Evolutionary conservation across 495 filamentous ascomycete genomes (phyloP), one percentile per base, ranked within the genome.

Genomic region (Penicillium silybi): DNA sequence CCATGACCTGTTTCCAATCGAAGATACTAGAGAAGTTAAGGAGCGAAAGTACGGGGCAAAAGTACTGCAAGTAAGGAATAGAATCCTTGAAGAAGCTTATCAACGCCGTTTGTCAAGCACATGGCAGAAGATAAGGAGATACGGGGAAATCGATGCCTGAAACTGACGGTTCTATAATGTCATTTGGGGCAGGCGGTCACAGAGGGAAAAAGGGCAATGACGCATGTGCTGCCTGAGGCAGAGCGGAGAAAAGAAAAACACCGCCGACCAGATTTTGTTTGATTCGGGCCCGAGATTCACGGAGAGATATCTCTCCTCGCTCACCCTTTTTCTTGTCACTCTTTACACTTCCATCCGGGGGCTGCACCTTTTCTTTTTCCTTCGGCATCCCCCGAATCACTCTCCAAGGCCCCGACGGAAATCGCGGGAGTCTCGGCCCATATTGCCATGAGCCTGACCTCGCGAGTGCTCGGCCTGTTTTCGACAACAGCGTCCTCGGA

Each of bases 371-470:
- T 51, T 43, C 50, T 45, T 50, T 38, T 43, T 29, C 44, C n/a
- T 23, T 51, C 50, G 46, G 55, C 48, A 57, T 39, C 48, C 50
- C 51, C 48, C 41, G n/a, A n/a, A 44, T 43, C 40, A 48, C 49
- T 43, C 58, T 62, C 61, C 65, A 32, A 11, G 57, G 64, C 54
- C 59, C 66, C 61, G 62, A 63, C 65, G 54, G 59, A 32, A 57
- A 57, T 53, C 56, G 57, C 64, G 46, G 62, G 70, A 59, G 62
- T 63, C 40, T 52, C 44, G 52, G 52, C 55, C 44, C 52, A 64
- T 62, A 57, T 66, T 75, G 72, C 68, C 65, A 75, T 75, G 72
- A 75, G 71, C 64, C 61, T 73, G 64, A 70, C 71, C 54, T 72
- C 69, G 63, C 70, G 71, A 57, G 66, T 75, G 42, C 67, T 68